Evolutionary conservation across 176 grass and related monocot genomes (phyloP), one percentile per base, ranked within the genome.

Genomic region (Oryza meyeriana): DNA sequence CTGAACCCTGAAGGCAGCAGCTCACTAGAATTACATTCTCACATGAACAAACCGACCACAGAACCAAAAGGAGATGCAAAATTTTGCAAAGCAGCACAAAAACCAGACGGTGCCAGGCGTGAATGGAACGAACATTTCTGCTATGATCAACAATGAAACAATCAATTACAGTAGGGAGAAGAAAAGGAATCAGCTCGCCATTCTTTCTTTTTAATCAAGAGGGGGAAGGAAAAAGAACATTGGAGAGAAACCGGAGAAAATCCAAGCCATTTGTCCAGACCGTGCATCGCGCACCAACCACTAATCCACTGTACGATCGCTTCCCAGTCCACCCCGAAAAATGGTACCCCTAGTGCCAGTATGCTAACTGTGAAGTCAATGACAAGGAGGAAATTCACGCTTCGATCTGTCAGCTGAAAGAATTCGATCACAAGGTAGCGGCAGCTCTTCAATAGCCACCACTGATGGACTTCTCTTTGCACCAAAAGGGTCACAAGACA

Each of bases 91-190:
- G 25, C 20, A 24, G 4, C 64, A 18, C 12, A 33, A 14, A 65
- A 78, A 40, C 32, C 24, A 52, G 30, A 52, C 26, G 35, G 47
- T 41, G n/a, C 11, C 61, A 67, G 25, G 16, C 22, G 28, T 36
- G n/a, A 57, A 81, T 63, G 32, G 61, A 87, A 87, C 55, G 41
- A 87, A 84, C 44, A 82, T 85, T 76, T 83, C 76, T 74, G 35
- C 77, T 90, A 88, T 88, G 75, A 89, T 75, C 32, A 88, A 82
- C 80, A 90, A 92, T 84, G 85, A 92, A 90, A 78, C 85, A 89
- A 97, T 80, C 80, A 84, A 91, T 89, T 91, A 87, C 86, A 91
- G 32, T 1, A 83, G 75, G 70, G 12, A 75, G 74, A 57, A 81
- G 58, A 78, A 90, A 85, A 90, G 79, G 69, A 90, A 90, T 87